Evolutionary conservation across 805 yeast species (phyloP), one percentile per base, ranked within the genome.

Genomic region (Babjeviella inositovora): DNA sequence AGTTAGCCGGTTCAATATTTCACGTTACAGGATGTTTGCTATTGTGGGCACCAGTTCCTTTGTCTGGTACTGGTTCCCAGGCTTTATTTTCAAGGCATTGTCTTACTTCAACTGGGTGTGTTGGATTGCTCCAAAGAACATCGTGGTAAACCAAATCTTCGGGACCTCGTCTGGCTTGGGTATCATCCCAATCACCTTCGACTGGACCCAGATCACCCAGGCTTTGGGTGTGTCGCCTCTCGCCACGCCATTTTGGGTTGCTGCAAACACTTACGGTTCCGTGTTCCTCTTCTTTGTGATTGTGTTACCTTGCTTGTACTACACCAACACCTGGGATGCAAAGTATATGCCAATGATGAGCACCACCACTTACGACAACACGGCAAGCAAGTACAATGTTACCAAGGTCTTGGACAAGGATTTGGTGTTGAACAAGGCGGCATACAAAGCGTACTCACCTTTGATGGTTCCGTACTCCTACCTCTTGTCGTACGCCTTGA

Each of bases 101-200:
- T 61, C 76, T 3, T 51, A 55, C 32, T 70, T 76, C 36, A 63
- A 71, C 4, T 70, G 73, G 57, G 62, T 70, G 19, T 54, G 73
- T 11, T 74, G 84, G 82, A 69, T 70, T 22, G 55, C n/a, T 8
- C 18, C 18, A n/a, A 43, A 66, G 19, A 68, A 68, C 38, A 62
- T 62, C 24, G 56, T 58, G n/a, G 57, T 73, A 11, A 71, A 69
- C 33, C 75, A 68, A 37, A 48, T 75, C 10, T 73, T 74, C 33
- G 87, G 87, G 23, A 52, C 63, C 5, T 30, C 47, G 6, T 46
- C 65, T 9, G 85, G 85, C 8, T 47, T 73, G 28, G 82, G 80
- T 12, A 37, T 70, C 39, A 43, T 70, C 32, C 84, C 84, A 7
- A 40, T 71, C 21, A 65, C 76, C 10, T 70, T 74, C 35, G 81